Conservation (phyloP, 495 filamentous ascomycete species). For the Aspergillus saccharolyticus region DNA sequence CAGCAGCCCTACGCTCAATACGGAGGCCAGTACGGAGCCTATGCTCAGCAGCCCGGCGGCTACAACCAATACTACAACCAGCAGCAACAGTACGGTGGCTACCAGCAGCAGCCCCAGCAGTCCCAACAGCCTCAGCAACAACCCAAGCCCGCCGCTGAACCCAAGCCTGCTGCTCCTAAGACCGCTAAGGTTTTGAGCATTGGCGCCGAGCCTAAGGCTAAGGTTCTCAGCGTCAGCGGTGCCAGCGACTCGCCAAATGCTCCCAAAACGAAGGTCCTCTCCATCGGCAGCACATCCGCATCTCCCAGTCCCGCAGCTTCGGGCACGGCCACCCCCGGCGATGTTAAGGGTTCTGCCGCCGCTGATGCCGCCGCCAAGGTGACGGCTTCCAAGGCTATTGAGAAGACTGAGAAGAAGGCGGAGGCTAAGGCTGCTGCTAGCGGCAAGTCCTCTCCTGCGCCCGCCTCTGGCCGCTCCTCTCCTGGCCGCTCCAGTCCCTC, state of each 20-base stretch:
- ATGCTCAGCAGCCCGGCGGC: slow-evolving; percentile 34
- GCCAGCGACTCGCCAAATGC: slow-evolving; percentile 43
- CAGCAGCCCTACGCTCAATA: slow-evolving; percentile 38
- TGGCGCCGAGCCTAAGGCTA: slow-evolving; percentile 51
- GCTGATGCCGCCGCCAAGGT: slow-evolving; percentile 60
- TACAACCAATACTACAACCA: slow-evolving; percentile 45
- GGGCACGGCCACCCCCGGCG: slow-evolving; percentile 47
- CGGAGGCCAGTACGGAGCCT: slow-evolving; percentile 42
- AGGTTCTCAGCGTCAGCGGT: slow-evolving; percentile 62
- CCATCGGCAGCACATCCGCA: slow-evolving; percentile 51
- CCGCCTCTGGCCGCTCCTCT: slow-evolving; percentile 66
- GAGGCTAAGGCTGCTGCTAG: slow-evolving; percentile 44
- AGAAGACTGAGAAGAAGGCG: slow-evolving; percentile 63
- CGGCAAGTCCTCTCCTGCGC: slow-evolving; percentile 70
- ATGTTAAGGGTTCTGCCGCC: slow-evolving; percentile 48
- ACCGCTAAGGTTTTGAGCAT: slow-evolving; percentile 13
- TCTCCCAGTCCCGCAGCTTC: slow-evolving; percentile 27
- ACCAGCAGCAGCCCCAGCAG: slow-evolving; percentile 39
- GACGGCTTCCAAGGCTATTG: slow-evolving; percentile 73
- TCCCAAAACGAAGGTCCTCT: slow-evolving; percentile 62
- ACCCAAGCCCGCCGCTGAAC: slow-evolving; percentile 28
- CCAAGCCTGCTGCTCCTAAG: slow-evolving; percentile 36
- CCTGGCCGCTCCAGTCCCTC: slow-evolving; percentile 53
- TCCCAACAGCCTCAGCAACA: slow-evolving; percentile 50
- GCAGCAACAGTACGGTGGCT: slow-evolving; percentile 29